Base-by-base conservation (phyloP, 805 yeast species). In the Saturnispora galanensis region DNA sequence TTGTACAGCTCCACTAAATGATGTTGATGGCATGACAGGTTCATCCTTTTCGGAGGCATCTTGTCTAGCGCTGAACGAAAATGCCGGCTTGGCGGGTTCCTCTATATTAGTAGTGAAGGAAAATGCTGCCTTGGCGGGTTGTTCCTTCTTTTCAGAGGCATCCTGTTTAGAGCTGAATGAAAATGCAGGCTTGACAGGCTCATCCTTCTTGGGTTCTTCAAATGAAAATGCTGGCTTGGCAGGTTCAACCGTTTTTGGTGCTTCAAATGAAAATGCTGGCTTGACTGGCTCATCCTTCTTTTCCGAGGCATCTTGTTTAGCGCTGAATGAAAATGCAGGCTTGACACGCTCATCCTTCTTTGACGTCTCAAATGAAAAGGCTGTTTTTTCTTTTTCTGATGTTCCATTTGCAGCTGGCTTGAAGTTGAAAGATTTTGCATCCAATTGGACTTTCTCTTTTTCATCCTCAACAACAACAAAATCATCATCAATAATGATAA, bases 401-500 rank as follows among this genome's bases (percentile, higher is more conserved):
- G 26, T 21, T 21, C 26, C 26, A 21, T 21, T 21, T 21, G 8
- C 7, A 4, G 26, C 8, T 6, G 26, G 8, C 26, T 21, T 21
- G 6, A 21, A 21, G 26, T 21, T 5, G 26, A 21, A 21, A 21
- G 26, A 5, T 28, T 26, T 36, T 13, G 30, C 21, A 30, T 35
- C 31, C 35, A 15, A 37, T 21, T n/a, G 38, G 7, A n/a, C n/a
- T 18, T 45, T 12, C 29, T 8, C 28, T 12, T 12, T 12, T 13
- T 10, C 18, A 12, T 41, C 30, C 11, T 35, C 34, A 13, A 11
- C 45, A 9, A 35, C 40, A 10, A 35, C 38, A 8, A 16, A 32
- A n/a, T 18, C 17, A 16, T 45, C 45, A 18, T 16, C 35, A 38
- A 38, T 38, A 13, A 38, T 38, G 12, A 38, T 38, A 30, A 38